These are phyloP conservation scores for Pezicula neosporulosa DNA, from an alignment of 2,329 filamentous ascomycete genomes.

Conservation along the genomic window DNA sequence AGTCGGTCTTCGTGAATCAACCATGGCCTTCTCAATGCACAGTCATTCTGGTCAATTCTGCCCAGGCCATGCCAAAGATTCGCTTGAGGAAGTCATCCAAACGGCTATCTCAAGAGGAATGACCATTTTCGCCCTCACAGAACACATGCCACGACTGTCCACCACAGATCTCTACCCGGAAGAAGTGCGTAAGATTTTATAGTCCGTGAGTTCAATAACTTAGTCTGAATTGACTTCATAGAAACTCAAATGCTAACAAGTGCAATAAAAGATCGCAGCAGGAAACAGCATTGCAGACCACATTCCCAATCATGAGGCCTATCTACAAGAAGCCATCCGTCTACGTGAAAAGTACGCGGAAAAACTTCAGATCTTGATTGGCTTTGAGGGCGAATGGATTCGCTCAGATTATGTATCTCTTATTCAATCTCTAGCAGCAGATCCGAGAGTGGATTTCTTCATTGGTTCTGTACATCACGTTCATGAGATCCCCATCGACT, in stretches of 20 bases:
- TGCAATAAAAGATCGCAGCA: constrained; percentile 39
- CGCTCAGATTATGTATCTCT: constrained; percentile 57
- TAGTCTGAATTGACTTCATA: too few relatives aligned
- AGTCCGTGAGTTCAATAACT: not conserved
- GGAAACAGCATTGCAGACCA: constrained; percentile 41
- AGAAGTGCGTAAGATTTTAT: constrained; percentile 52
- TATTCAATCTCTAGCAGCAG: constrained; percentile 54
- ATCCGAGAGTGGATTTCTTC: constrained; percentile 78
- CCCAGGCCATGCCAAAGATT: constrained; percentile 79
- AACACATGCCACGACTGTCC: constrained; percentile 86
- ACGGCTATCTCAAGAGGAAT: constrained; percentile 76
- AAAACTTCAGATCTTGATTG: constrained; percentile 77
- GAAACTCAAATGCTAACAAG: too few relatives aligned
- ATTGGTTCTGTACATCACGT: constrained; percentile 92
- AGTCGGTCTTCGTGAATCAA: constrained; percentile 2
- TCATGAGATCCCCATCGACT: constrained; percentile 84
- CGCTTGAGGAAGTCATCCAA: constrained; percentile 78
- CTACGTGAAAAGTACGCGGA: constrained; percentile 67
- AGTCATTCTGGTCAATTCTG: constrained; percentile 98
- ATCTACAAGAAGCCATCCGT: constrained; percentile 70
- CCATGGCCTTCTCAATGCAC: constrained; percentile 96
- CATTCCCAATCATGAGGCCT: constrained; percentile 60
- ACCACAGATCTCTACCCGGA: constrained; percentile 84
- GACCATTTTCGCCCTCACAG: constrained; percentile 81
- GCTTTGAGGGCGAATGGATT: constrained; percentile 94